phyloP scores from a whole-genome alignment of 2,329 filamentous ascomycete species.

The Rhexocercosporidium sp. region DNA sequence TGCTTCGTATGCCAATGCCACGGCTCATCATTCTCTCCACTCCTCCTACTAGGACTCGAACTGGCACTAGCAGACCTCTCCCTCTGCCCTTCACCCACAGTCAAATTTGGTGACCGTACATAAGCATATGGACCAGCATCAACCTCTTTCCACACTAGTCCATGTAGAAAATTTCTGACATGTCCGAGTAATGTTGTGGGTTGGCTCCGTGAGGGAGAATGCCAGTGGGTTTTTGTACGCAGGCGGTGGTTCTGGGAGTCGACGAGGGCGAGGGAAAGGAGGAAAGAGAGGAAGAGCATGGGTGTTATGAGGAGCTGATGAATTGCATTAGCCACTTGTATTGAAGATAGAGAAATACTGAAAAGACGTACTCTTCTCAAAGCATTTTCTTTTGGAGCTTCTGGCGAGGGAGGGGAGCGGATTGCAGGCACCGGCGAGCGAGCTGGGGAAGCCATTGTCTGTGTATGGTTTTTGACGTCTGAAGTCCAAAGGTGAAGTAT shows the following conservation, averaged over 20 bases:
- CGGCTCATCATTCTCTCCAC: slow-evolving; percentile 25
- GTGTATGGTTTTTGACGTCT: neutral
- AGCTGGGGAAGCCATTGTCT: slow-evolving; percentile 17
- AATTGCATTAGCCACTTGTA: neutral
- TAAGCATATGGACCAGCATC: slow-evolving; percentile 34
- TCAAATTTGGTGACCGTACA: slow-evolving; percentile 28
- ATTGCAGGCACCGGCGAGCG: slow-evolving; percentile 9
- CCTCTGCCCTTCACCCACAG: neutral
- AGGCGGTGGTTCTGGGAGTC: slow-evolving; percentile 33
- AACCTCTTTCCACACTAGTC: slow-evolving; percentile 29
- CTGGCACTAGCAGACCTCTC: slow-evolving; percentile 10
- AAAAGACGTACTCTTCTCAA: slow-evolving; percentile 35
- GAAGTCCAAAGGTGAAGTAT: neutral
- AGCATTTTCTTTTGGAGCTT: slow-evolving; percentile 36
- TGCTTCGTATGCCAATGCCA: slow-evolving; percentile 44
- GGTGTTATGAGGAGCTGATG: slow-evolving; percentile 40
- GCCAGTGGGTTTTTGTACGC: slow-evolving; percentile 28
- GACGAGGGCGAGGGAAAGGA: slow-evolving; percentile 42
- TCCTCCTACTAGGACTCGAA: neutral
- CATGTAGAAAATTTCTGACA: slow-evolving; percentile 28
- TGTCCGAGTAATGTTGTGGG: slow-evolving; percentile 27
- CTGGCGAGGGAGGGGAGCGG: slow-evolving; percentile 21
- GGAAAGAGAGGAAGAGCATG: slow-evolving; percentile 42
- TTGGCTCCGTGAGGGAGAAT: neutral
- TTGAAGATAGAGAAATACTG: too few relatives aligned